phyloP scores from a whole-genome alignment of 1,284 basidiomycete species.

The Kalmanozyma brasiliensis region DNA sequence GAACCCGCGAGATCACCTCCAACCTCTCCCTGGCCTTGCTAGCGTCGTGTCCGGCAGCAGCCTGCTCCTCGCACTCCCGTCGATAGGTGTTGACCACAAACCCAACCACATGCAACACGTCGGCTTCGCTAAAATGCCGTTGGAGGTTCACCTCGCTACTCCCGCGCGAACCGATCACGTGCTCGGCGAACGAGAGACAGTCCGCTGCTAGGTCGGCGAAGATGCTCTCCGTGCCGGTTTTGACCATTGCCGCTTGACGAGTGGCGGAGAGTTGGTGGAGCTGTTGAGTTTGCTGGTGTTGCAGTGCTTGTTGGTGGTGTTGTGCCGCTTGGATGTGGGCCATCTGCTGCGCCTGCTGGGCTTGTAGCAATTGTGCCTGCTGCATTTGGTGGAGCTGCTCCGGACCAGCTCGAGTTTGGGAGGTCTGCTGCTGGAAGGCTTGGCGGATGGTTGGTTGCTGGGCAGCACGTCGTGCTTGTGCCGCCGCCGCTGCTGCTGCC shows the following conservation, averaged over 20 bases:
- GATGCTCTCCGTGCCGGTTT: constrained; percentile 8
- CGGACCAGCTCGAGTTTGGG: neutral
- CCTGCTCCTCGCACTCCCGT: constrained; percentile 11
- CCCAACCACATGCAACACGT: constrained; percentile 23
- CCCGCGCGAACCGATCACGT: constrained; percentile 14
- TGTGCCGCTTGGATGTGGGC: neutral
- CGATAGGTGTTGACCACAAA: constrained; percentile 16
- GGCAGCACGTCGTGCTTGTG: no score
- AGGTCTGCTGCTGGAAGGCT: constrained; percentile 3
- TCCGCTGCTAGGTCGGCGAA: constrained; percentile 22
- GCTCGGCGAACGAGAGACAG: constrained; percentile 39
- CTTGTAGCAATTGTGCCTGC: neutral
- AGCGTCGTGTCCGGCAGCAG: neutral
- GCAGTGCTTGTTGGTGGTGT: constrained; percentile 1
- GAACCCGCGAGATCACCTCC: constrained; percentile 14
- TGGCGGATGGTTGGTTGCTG: constrained; percentile 8
- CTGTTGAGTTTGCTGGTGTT: constrained; percentile 1
- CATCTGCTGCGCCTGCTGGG: neutral
- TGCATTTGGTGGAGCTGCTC: neutral
- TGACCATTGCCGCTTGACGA: constrained; percentile 8
- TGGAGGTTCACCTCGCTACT: constrained; percentile 5
- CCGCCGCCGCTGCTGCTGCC: no score
- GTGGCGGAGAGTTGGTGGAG: constrained; percentile 1
- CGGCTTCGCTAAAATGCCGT: constrained; percentile 17
- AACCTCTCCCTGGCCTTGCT: constrained; percentile 5